These are phyloP conservation scores for Barnettozyma pratensis DNA, from an alignment of 805 yeast species.

Conservation along the genomic window DNA sequence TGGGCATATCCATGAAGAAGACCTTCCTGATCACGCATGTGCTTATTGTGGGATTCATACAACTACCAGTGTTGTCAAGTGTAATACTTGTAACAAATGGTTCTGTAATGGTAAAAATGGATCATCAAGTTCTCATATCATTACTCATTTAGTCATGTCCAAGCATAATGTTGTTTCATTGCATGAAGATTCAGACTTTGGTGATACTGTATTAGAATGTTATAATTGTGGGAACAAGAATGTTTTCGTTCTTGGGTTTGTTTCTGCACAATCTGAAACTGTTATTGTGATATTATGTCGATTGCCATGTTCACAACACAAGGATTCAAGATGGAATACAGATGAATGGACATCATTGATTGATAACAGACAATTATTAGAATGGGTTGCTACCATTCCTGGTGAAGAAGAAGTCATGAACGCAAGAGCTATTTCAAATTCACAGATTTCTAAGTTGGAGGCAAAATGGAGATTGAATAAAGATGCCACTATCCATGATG, in stretches of 20 bases:
- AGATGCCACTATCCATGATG: slow-evolving; percentile 66
- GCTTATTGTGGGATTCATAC: slow-evolving; percentile 72
- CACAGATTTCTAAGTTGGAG: slow-evolving; percentile 69
- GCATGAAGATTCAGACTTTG: slow-evolving; percentile 77
- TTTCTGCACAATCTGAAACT: slow-evolving; percentile 79
- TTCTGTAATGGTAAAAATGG: slow-evolving; percentile 74
- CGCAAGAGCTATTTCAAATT: slow-evolving; percentile 51
- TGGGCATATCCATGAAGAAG: slow-evolving; percentile 3
- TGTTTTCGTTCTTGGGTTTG: slow-evolving; percentile 78
- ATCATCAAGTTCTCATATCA: slow-evolving; percentile 69
- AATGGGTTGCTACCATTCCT: slow-evolving; percentile 79
- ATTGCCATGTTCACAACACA: slow-evolving; percentile 76
- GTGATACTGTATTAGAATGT: slow-evolving; percentile 85
- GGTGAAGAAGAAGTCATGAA: slow-evolving; percentile 54
- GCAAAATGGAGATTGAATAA: slow-evolving; percentile 75
- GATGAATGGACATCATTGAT: slow-evolving; percentile 83
- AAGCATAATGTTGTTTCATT: slow-evolving; percentile 70
- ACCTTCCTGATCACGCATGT: slow-evolving; percentile 40
- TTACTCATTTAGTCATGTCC: slow-evolving; percentile 78
- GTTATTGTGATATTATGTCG: slow-evolving; percentile 86
- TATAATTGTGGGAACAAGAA: slow-evolving; percentile 84
- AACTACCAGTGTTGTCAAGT: slow-evolving; percentile 63
- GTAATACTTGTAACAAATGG: slow-evolving; percentile 78
- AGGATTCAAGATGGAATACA: slow-evolving; percentile 81
- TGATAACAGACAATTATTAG: slow-evolving; percentile 67